Conservation (phyloP, 371 early-diverging fungal genomes). For the Capillidium rhysosporum region DNA sequence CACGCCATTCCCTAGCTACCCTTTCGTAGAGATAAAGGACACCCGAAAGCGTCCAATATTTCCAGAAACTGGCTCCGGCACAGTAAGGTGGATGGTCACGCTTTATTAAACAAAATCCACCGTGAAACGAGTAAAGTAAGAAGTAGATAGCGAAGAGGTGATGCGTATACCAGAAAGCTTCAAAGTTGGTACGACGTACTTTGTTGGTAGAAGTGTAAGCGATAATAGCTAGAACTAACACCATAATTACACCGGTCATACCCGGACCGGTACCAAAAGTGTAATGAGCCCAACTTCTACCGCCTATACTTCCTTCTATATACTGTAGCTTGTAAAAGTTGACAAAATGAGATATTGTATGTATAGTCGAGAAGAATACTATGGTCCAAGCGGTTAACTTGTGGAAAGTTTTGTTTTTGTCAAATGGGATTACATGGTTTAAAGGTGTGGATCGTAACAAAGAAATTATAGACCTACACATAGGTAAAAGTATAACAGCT, state of each 20-base stretch:
- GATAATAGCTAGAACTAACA: conserved; percentile 43
- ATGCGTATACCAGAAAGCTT: conserved; percentile 69
- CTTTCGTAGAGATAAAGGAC: conserved; percentile 49
- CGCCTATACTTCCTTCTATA: conserved; percentile 5
- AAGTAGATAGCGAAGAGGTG: conserved; percentile 68
- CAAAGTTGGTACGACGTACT: conserved; percentile 44
- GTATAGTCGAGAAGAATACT: conserved; percentile 49
- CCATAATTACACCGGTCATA: conserved; percentile 52
- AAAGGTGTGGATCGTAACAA: conserved; percentile 47
- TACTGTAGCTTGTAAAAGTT: conserved; percentile 34
- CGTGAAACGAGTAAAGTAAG: conserved; percentile 55
- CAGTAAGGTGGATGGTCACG: conserved; percentile 39
- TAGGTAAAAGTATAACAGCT: conserved; percentile 45
- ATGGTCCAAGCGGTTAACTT: conserved; percentile 58
- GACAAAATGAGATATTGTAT: conserved; percentile 45
- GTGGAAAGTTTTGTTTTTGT: conserved; percentile 66
- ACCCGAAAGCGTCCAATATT: conserved; percentile 50
- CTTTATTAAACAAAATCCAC: conserved; percentile 63
- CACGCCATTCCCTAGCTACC: conserved; percentile 46
- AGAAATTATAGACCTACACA: conserved; percentile 62
- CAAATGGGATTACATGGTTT: conserved; percentile 57
- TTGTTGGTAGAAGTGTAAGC: conserved; percentile 34
- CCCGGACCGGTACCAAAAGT: conserved; percentile 47
- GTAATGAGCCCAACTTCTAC: conserved; percentile 16
- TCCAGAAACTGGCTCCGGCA: conserved; percentile 56